Evolutionary conservation across 116 monocot genomes (phyloP), one percentile per base, ranked within the genome.

Genomic region (Cymodocea nodosa): DNA sequence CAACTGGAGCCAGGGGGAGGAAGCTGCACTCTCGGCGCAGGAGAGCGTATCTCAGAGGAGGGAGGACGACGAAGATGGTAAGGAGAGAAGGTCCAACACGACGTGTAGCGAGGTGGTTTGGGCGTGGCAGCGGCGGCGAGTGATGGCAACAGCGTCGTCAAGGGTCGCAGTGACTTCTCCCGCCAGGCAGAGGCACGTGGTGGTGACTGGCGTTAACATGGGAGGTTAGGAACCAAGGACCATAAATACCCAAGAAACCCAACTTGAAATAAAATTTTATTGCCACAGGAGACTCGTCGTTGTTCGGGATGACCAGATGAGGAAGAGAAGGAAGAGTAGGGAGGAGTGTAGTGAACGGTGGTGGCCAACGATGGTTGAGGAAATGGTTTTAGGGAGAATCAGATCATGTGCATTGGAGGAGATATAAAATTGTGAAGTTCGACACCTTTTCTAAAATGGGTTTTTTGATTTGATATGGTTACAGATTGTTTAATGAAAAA

Each of bases 31-130:
- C 4, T 82, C 71, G 14, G 89, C 78, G 23, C 89, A 82, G 17
- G 78, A 37, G 36, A 94, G 82, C 1, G 93, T 89, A 70, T 89
- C 84, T 13, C 79, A 79, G 71, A 89, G 81, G 52, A 79, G 69
- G 62, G 73, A 89, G 74, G 65, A 79, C 66, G 69, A 30, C 74
- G 51, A 48, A 64, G 89, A 64, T 11, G 90, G 66, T 18, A 75
- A 58, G 20, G 85, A 83, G 48, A 89, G 84, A 24, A 89, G 80
- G 15, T 83, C 83, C 68, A 75, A 87, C 58, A 97, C 77, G 68
- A 97, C 74, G 74, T 97, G 95, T 34, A 97, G 87, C 24, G 95
- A 85, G 23, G 87, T 98, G 6, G 89, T 89, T 67, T 89, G 89
- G 0, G 80, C 84, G 78, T 89, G 89, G 37, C 70, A 66, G 1